Evolutionary conservation across 2,329 filamentous ascomycete genomes (phyloP), one percentile per base, ranked within the genome.

Genomic region (Raffaelea arxii): DNA sequence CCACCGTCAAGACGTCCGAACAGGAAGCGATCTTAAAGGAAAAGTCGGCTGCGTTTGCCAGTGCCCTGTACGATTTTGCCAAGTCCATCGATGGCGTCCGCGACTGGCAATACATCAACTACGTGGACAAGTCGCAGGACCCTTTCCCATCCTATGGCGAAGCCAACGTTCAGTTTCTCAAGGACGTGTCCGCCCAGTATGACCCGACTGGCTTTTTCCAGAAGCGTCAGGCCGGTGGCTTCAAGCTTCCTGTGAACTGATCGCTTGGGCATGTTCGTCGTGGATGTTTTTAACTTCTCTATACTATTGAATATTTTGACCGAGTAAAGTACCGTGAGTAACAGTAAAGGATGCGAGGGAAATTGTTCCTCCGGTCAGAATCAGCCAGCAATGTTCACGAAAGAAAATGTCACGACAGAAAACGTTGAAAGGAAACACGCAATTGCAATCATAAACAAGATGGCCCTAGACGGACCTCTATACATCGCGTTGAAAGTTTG

Each of bases 141-240:
- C 55, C 57, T 3, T 50, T 62, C 16, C 54, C 49, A 2, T 60
- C 58, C 9, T 68, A 67, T 47, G 66, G 65, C 6, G 49, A 43
- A 7, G 55, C 52, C 16, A 65, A 65, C 46, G 47, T 62, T 23
- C 49, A 51, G 27, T 55, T 54, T 27, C 47, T 68, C 43, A 51
- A 55, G 21, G 47, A 46, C 4, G 57, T 62, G 36, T 36, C 32
- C 6, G 32, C 32, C 6, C 16, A 36, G 50, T 67, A 65, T 49
- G 65, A 68, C 49, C 63, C 61, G 2, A 25, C 54, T 1, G 57
- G 57, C 6, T 55, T 66, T 6, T 68, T 65, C 44, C 64, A 67
- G 56, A 58, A 47, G 12, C 46, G 60, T 32, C 59, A 63, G 53
- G 62, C 59, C 3, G 62, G 63, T 21, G 64, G 64, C 10, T 67